Base-by-base conservation (phyloP, 495 filamentous ascomycete species). In the Thermothielavioides terrestris region DNA sequence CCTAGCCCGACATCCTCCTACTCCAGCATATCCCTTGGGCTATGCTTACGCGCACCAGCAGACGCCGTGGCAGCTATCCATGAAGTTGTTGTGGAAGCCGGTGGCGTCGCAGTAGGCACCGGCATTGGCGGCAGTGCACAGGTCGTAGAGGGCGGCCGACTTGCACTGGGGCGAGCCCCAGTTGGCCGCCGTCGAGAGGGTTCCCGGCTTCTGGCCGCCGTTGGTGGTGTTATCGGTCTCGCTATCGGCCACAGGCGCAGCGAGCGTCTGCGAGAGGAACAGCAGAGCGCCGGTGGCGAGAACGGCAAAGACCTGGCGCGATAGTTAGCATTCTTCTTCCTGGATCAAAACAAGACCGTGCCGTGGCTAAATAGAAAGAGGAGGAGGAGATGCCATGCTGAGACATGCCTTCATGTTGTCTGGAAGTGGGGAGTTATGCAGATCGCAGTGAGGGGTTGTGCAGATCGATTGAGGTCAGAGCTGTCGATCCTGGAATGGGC, bases 61-160 rank as follows among this genome's bases (percentile, higher is more conserved):
- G 10, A 14, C 15, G 2, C 28, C 32, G 32, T 50, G 31, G 45
- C 58, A 61, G 37, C 39, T 52, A 23, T 45, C 45, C 51, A 50
- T 52, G 7, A 59, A 46, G 32, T 54, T 40, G 49, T 26, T 31
- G 21, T 61, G 56, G 28, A 61, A 61, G 1, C 59, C 59, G 2
- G 21, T 26, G 21, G n/a, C 42, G 18, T 59, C 53, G 26, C 59
- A 61, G 22, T 61, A 61, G 4, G 56, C 49, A 1, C 30, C 8
- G 4, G 46, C 46, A 22, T 53, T 61, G 38, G 9, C 39, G 0
- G 59, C 28, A 20, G 43, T 51, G 50, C 59, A 61, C 2, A 61
- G 26, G 31, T 53, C 52, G 17, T 40, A 23, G 15, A 59, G 34
- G 9, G 26, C 26, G 3, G 23, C 8, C 28, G 49, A 35, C 38